These are phyloP conservation scores for Periglandula ipomoeae DNA, from an alignment of 2,329 filamentous ascomycete genomes.

Conservation along the genomic window DNA sequence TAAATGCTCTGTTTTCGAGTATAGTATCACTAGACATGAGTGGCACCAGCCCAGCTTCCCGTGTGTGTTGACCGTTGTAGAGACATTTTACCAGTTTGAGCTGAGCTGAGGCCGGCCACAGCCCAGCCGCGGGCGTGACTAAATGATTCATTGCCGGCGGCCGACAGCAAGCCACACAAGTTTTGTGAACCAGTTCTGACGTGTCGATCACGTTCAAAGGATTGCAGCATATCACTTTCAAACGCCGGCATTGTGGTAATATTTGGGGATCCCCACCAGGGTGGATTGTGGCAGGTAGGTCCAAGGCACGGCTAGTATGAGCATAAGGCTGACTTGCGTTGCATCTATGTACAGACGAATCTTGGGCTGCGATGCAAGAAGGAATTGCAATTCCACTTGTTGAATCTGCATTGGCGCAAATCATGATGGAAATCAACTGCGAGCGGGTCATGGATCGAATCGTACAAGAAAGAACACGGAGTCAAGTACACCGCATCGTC, in stretches of 20 bases:
- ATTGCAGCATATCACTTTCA: background rate
- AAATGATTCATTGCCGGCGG: background rate
- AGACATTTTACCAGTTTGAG: background rate
- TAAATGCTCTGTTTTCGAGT: background rate
- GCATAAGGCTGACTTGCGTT: slow-evolving; percentile 1
- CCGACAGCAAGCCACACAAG: background rate
- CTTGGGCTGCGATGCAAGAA: slow-evolving; percentile 2
- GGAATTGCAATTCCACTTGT: slow-evolving; percentile 2
- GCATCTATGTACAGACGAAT: background rate
- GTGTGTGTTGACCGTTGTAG: background rate
- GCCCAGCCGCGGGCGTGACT: background rate
- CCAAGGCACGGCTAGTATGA: background rate
- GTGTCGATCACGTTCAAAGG: background rate
- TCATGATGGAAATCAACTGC: background rate
- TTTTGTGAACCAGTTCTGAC: background rate
- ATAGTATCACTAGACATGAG: background rate
- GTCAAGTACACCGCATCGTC: background rate
- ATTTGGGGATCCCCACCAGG: background rate
- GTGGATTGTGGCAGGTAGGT: background rate
- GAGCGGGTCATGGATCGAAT: background rate
- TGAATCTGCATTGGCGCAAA: slow-evolving; percentile 2
- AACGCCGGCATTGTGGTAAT: background rate
- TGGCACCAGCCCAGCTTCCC: background rate
- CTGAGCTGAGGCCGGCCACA: background rate
- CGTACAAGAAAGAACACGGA: background rate